phyloP scores from a whole-genome alignment of 805 yeast species.

The Huiozyma naganishii region DNA sequence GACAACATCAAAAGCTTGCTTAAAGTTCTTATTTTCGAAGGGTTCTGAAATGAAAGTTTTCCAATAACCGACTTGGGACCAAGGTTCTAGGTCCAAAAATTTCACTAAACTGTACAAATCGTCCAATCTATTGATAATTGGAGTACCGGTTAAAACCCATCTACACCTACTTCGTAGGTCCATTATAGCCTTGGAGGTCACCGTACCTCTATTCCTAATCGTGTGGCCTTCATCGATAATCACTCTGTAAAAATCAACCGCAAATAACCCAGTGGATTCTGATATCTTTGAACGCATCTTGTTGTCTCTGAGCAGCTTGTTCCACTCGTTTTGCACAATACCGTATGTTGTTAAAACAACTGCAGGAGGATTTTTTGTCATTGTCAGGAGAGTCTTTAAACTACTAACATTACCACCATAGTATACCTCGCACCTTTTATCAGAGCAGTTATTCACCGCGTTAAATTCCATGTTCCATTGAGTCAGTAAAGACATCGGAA shows the following conservation, averaged over 20 bases:
- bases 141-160: constrained; percentile 91
- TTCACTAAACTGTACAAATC: constrained; percentile 71
- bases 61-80: constrained; percentile 83
- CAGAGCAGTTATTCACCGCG: constrained; percentile 39
- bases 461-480: constrained; percentile 85
- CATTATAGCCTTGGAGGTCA: constrained; percentile 68
- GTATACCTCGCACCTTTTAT: constrained; percentile 47
- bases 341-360: constrained; percentile 83
- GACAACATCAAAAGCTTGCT: constrained; percentile 72
- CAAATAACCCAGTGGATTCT: constrained; percentile 45
- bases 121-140: constrained; percentile 78
- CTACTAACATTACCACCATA: constrained; percentile 61
- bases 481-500: constrained; percentile 82
- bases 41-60: constrained; percentile 74
- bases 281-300: constrained; percentile 4
- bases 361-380: constrained; percentile 41
- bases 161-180: constrained; percentile 52
- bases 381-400: constrained; percentile 36
- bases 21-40: constrained; percentile 60
- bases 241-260: constrained; percentile 63
- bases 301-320: constrained; percentile 29
- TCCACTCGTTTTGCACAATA: constrained; percentile 68
- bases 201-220: constrained; percentile 68
- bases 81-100: constrained; percentile 74
- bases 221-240: constrained; percentile 87